phyloP scores from a whole-genome alignment of 139 green algal species.

The Eudorina sp. region DNA sequence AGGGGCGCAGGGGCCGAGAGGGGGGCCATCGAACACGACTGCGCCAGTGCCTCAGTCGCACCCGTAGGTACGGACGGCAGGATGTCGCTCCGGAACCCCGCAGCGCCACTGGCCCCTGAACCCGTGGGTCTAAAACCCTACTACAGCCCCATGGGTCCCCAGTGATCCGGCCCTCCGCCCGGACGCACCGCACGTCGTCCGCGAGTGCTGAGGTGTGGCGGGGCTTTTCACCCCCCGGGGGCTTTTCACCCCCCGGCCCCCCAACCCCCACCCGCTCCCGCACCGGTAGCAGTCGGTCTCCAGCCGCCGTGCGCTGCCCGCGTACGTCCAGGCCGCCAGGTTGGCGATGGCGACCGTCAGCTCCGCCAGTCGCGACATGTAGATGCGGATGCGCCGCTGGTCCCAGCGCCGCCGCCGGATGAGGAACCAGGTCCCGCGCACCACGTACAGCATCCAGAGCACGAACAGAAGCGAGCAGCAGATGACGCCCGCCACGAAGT shows the following conservation, averaged over 20 bases:
- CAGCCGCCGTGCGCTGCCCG: neutral
- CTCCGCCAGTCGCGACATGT: neutral
- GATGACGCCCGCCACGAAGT: neutral
- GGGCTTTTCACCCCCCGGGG: too few relatives aligned
- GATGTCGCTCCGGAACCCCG: neutral
- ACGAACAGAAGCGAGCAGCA: neutral
- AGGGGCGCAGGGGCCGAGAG: neutral
- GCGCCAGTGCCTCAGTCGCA: neutral
- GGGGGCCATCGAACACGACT: neutral
- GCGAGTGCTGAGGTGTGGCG: too few relatives aligned
- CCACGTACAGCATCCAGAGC: neutral
- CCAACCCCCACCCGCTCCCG: neutral
- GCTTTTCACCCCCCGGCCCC: neutral
- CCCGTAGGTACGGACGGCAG: neutral
- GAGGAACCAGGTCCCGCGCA: neutral
- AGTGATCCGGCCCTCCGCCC: neutral
- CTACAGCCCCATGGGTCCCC: neutral
- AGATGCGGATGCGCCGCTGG: neutral
- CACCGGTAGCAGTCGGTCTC: neutral
- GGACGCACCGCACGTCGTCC: neutral
- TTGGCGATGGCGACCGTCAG: neutral
- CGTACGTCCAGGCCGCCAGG: slow-evolving; percentile 4
- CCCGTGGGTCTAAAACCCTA: neutral
- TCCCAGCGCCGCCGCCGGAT: slow-evolving; percentile 14
- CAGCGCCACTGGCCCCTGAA: neutral